Base-by-base conservation (phyloP, 306 rosid species). In the Glycine tomentella region DNA sequence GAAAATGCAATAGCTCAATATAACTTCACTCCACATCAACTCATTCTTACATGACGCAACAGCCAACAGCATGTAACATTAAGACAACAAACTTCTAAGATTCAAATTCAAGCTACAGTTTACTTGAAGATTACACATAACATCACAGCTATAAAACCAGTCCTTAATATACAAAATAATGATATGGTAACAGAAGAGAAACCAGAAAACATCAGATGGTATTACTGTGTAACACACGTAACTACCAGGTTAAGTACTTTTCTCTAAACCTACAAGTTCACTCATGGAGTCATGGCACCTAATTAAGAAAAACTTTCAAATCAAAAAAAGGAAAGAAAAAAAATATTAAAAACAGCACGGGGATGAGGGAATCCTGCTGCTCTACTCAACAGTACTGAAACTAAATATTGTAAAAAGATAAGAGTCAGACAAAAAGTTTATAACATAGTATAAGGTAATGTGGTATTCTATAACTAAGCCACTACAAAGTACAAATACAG, bases 1-100 rank as follows among this genome's bases (percentile, higher is more conserved):
- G 66, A 70, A 81, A 59, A 81, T 34, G 74, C 58, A 86, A 59
- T 46, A 66, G 34, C 40, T 73, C 63, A 86, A 71, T 84, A 56
- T 3, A 80, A 52, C 52, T 65, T 55, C 70, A 56, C 58, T 33
- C 57, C 59, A 55, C 48, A 11, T 63, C 31, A 57, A 42, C 71
- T 77, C 72, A 9, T 57, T 72, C 75, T 51, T 81, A 13, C 71
- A 56, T 56, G 80, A 64, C 50, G 55, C 40, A 31, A 9, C 44
- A 38, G 44, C 44, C 44, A 38, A 38, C 50, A 17, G 12, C 50
- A 70, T 66, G 46, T 44, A 76, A 72, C 72, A 72, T 59, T 58
- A 55, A 67, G 52, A 77, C 55, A 58, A 34, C 44, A 74, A 78
- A 66, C 50, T 56, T 25, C 9, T 15, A 38, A 72, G 64, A 73